Conservation (phyloP, 352 stramenopile genomes). For the Pseudoperonospora humuli region DNA sequence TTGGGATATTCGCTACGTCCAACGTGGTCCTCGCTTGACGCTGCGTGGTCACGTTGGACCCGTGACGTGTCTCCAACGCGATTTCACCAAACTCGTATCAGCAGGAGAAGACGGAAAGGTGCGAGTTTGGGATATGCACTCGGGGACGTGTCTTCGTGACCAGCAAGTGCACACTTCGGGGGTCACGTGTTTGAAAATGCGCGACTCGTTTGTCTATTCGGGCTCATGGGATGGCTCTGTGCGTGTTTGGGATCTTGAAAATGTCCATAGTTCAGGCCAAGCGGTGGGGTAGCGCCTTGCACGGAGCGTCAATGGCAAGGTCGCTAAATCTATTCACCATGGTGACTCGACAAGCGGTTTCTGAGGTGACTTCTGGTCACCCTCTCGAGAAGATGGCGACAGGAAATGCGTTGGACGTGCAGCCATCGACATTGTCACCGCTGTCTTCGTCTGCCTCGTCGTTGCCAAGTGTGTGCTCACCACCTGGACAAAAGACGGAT, state of each 20-base stretch:
- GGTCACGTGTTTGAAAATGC: slow-evolving; percentile 57
- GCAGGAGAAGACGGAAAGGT: slow-evolving; percentile 65
- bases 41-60: slow-evolving; percentile 41
- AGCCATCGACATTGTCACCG: no score
- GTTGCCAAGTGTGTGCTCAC: no score
- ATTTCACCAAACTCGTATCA: slow-evolving; percentile 78
- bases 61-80: slow-evolving; percentile 60
- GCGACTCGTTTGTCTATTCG: slow-evolving; percentile 64
- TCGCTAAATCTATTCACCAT: no score
- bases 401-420: no score
- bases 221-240: slow-evolving; percentile 63
- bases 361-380: no score
- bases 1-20: slow-evolving; percentile 74
- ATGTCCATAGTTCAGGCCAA: no score
- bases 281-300: no score
- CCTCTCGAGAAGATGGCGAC: no score
- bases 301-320: no score
- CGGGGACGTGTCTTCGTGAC: slow-evolving; percentile 54
- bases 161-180: slow-evolving; percentile 47
- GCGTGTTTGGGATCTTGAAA: slow-evolving; percentile 61
- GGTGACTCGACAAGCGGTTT: no score
- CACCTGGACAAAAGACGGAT: no score
- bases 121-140: slow-evolving; percentile 77
- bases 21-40: slow-evolving; percentile 55
- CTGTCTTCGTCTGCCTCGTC: no score